These are phyloP conservation scores for Fraxinus floribunda DNA, from an alignment of 305 asterid genomes.

Conservation along the genomic window DNA sequence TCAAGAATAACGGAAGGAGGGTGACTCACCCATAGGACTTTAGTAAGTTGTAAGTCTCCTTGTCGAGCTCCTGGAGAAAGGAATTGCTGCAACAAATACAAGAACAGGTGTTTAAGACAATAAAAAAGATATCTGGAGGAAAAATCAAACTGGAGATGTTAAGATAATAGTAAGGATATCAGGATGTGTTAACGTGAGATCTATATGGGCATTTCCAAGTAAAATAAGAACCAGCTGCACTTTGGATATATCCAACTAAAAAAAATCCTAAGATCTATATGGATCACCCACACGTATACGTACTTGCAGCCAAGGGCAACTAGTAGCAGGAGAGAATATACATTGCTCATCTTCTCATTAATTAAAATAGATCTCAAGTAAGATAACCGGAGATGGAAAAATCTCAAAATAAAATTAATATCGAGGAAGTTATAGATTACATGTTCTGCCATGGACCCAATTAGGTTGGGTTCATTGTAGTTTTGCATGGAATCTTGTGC, in stretches of 20 bases:
- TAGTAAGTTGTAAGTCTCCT: conserved; percentile 64
- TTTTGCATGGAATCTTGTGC: conserved; percentile 49
- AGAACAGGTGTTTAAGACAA: conserved; percentile 1
- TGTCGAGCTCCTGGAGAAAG: conserved; percentile 46
- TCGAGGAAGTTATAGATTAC: conserved; percentile 37
- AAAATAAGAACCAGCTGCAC: conserved; percentile 5
- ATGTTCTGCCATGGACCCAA: conserved; percentile 65
- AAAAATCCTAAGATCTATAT: conserved; percentile 19
- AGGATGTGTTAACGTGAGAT: conserved; percentile 15
- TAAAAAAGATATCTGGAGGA: background rate
- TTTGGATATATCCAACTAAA: background rate
- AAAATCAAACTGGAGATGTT: background rate
- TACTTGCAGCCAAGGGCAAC: conserved; percentile 1
- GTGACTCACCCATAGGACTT: conserved; percentile 70
- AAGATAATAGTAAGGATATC: background rate
- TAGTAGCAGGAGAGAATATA: background rate
- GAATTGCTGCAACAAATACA: conserved; percentile 54
- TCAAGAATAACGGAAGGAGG: conserved; percentile 75
- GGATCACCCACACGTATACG: background rate
- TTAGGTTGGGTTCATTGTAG: conserved; percentile 53
- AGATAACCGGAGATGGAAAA: background rate
- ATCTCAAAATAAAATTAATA: background rate
- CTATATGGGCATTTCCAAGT: background rate
- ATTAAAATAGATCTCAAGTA: conserved; percentile 8
- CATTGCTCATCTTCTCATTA: conserved; percentile 13